A percentile compares a stretch with the other conserved stretches of the same genome.
phyloP scores from a whole-genome alignment of 1,284 basidiomycete genomes.

The Singerocomus inundabilis region DNA sequence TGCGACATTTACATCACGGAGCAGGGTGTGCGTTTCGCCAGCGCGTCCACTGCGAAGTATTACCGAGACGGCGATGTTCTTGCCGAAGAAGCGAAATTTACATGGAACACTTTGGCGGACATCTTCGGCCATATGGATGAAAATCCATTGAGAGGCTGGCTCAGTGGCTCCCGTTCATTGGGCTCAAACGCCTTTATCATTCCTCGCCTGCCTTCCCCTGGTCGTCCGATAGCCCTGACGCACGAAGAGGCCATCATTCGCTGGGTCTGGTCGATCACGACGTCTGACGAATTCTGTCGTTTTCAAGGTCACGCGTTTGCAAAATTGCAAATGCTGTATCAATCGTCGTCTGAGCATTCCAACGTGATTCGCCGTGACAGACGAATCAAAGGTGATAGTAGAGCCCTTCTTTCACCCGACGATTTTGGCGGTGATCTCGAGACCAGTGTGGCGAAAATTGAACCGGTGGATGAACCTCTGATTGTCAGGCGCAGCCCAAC shows the following conservation, averaged over 20 bases:
- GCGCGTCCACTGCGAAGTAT: conserved; percentile 17
- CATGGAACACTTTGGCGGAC: conserved; percentile 22
- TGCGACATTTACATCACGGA: conserved; percentile 34
- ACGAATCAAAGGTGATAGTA: conserved; percentile 7
- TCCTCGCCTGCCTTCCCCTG: conserved; percentile 30
- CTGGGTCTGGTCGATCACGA: conserved; percentile 26
- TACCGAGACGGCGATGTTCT: conserved; percentile 27
- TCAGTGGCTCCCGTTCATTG: conserved; percentile 11
- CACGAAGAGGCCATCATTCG: conserved; percentile 23
- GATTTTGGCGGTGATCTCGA: conserved; percentile 6
- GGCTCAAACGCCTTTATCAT: conserved; percentile 18
- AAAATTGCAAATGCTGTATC: conserved; percentile 1
- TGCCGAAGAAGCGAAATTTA: conserved; percentile 16
- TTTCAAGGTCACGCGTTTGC: neutral
- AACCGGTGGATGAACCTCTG: conserved; percentile 19
- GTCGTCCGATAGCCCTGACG: conserved; percentile 19
- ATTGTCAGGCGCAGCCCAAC: neutral
- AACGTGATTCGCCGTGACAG: conserved; percentile 10
- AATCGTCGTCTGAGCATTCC: neutral
- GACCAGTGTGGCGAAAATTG: neutral
- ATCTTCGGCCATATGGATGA: conserved; percentile 22
- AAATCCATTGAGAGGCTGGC: neutral
- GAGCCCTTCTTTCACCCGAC: conserved; percentile 26
- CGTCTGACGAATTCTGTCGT: conserved; percentile 15
- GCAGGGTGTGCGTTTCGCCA: conserved; percentile 31